Conservation (phyloP, 2,329 filamentous ascomycete species). For the Seiridium cupressi region DNA sequence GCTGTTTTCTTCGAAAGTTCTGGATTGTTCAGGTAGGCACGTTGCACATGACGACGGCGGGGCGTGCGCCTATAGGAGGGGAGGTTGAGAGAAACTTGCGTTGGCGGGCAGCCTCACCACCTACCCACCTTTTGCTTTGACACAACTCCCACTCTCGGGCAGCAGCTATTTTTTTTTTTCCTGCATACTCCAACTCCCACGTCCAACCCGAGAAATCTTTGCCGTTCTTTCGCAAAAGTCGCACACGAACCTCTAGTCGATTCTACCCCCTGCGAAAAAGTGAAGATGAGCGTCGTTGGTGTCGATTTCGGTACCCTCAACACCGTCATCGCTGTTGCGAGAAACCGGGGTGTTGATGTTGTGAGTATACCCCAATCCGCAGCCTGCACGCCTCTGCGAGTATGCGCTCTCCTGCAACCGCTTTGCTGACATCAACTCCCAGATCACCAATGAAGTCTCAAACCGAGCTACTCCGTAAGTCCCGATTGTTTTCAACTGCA, state of each 20-base stretch:
- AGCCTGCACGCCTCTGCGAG: constrained; percentile 7
- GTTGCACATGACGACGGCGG: neutral
- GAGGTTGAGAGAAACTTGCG: neutral
- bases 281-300: constrained; percentile 44
- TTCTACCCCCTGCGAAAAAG: neutral
- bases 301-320: constrained; percentile 96
- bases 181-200: constrained; percentile 1
- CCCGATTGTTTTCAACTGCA: neutral
- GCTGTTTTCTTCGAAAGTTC: constrained; percentile 10
- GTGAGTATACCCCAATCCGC: constrained; percentile 57
- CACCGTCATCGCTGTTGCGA: constrained; percentile 95
- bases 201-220: neutral
- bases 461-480: constrained; percentile 97
- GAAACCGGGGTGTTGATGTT: constrained; percentile 98
- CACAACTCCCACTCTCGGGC: neutral
- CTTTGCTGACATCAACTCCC: constrained; percentile 13
- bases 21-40: constrained; percentile 10
- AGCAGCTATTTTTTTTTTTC: constrained; percentile 5
- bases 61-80: constrained; percentile 12
- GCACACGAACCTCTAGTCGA: neutral
- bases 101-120: constrained; percentile 9
- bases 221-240: constrained; percentile 3
- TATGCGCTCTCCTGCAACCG: constrained; percentile 3
- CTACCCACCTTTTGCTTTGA: constrained; percentile 10
- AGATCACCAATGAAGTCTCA: constrained; percentile 99